Percentiles rank a stretch among this genome's conserved stretches.
These are phyloP conservation scores for Aspergillus floridensis DNA, from an alignment of 2,329 filamentous ascomycete genomes.

Conservation along the genomic window DNA sequence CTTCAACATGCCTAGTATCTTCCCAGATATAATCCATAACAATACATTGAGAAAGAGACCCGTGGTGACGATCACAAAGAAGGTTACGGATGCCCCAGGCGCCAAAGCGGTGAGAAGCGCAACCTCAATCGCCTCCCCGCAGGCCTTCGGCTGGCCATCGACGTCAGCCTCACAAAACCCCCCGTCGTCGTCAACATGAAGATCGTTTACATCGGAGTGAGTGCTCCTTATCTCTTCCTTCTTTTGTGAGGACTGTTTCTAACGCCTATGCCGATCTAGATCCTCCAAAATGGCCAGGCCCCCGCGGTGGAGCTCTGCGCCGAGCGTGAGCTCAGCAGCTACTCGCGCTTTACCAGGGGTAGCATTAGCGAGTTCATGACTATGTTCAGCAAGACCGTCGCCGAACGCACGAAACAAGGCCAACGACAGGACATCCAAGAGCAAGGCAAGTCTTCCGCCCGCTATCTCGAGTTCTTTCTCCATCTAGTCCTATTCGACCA, in stretches of 20 bases:
- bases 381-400: conserved; percentile 81
- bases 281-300: conserved; percentile 75
- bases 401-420: conserved; percentile 77
- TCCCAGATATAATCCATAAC: neutral
- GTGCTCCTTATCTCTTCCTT: conserved; percentile 29
- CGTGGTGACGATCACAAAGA: neutral
- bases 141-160: conserved; percentile 7
- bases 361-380: conserved; percentile 71
- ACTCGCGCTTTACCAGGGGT: conserved; percentile 72
- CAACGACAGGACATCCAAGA: conserved; percentile 78
- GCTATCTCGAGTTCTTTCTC: neutral
- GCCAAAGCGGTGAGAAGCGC: conserved; percentile 2
- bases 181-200: conserved; percentile 62
- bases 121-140: conserved; percentile 3
- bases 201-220: conserved; percentile 82
- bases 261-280: conserved; percentile 47
- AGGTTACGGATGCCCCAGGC: neutral
- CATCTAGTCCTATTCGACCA: neutral
- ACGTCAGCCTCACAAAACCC: conserved; percentile 13
- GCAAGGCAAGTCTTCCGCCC: conserved; percentile 25
- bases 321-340: conserved; percentile 73
- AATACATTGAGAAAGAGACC: neutral
- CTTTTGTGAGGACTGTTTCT: neutral
- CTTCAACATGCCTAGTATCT: too few species aligned
- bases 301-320: conserved; percentile 73